These are phyloP conservation scores for Cercospora sp. DNA, from an alignment of 2,329 filamentous ascomycete genomes.

Conservation along the genomic window DNA sequence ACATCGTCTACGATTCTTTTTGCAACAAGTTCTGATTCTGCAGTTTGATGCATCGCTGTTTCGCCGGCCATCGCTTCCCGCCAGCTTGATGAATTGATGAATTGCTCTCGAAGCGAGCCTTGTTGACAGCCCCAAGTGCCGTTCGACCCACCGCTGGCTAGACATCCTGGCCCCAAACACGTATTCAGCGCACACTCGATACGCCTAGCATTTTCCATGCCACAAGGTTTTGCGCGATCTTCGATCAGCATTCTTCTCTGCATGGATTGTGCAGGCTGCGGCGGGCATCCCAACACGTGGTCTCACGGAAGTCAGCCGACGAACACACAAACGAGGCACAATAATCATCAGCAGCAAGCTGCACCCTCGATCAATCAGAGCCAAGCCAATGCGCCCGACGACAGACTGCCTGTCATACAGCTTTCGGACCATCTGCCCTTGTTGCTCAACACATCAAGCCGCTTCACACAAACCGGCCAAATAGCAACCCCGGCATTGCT, in stretches of 20 bases:
- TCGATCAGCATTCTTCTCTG: slow-evolving; percentile 16
- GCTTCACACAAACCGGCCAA: background rate
- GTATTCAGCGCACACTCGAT: background rate
- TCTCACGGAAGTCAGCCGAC: slow-evolving; percentile 2
- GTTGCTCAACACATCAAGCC: background rate
- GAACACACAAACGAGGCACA: slow-evolving; percentile 3
- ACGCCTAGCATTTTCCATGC: slow-evolving; percentile 4
- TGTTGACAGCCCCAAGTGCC: background rate
- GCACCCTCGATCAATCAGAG: background rate
- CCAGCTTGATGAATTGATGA: background rate
- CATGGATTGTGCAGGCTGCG: slow-evolving; percentile 11
- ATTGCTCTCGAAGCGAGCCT: background rate
- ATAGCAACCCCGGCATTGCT: background rate
- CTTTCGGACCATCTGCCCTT: background rate
- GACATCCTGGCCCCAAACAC: background rate
- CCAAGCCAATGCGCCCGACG: background rate
- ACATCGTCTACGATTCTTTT: background rate
- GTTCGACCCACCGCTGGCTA: background rate
- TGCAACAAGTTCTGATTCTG: background rate
- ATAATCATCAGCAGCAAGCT: background rate
- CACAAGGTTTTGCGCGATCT: slow-evolving; percentile 17
- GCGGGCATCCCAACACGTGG: slow-evolving; percentile 10
- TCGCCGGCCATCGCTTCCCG: background rate
- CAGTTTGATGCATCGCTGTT: background rate
- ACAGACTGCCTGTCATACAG: background rate